Base-by-base conservation (phyloP, 192 early-diverging fungal genomes). In the Coemansia sp. region DNA sequence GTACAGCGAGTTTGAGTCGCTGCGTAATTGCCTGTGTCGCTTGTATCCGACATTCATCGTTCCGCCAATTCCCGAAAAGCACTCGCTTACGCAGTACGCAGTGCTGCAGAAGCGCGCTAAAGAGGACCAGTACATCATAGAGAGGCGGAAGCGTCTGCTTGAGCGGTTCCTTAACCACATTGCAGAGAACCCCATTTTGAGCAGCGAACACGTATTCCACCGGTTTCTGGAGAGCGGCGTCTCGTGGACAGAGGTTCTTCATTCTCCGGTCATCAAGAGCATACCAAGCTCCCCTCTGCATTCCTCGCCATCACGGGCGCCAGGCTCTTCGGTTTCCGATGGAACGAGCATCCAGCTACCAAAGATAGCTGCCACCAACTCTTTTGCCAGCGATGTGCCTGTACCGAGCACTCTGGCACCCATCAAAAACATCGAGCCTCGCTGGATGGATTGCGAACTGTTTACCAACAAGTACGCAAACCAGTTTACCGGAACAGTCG, bases 51-150 rank as follows among this genome's bases (percentile, higher is more conserved):
- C 91, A 1, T 72, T 93, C 48, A 91, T 97, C 56, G 88, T 98
- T 10, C 95, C 96, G 7, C 96, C 97, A 21, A 96, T 99, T 68
- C 97, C 97, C 18, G 95, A 97, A 66, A 99, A 99, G 81, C 96
- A 99, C 84, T 90, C 93, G 19, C 73, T 99, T 59, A 84, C 90
- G 83, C 87, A 83, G 67, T 87, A 71, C 49, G 78, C 75, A 16
- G 71, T 77, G 69, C 83, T 93, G 58, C 94, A 94, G 73, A 90
- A 86, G 67, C 91, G 94, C 65, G 92, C 93, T 48, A 94, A 97
- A 76, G 92, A 98, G 76, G 95, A 99, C 81, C 86, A 91, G 40
- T 82, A 86, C 39, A 92, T 95, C 63, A 93, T 99, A 26, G 93
- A 94, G 66, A 87, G 91, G 43, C 87, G 97, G 56, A 96, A 96